Percentiles rank a stretch among this genome's conserved stretches.
Evolutionary conservation across 805 yeast genomes (phyloP).

Genomic region (Peterozyma toletana): DNA sequence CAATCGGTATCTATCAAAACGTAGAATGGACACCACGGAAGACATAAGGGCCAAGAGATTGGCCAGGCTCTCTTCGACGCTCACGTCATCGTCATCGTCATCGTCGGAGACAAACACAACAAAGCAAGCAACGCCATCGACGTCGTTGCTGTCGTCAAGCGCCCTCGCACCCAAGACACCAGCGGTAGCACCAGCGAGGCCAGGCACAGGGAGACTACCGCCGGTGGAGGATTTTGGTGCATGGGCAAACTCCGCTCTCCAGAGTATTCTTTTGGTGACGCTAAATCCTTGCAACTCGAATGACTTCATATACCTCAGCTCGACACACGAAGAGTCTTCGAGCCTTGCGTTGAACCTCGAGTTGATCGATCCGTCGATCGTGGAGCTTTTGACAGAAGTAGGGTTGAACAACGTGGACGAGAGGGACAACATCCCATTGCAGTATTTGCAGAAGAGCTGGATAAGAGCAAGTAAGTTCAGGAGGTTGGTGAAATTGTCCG

Average conservation of each 20-base stretch:
- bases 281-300: slow-evolving; percentile 13
- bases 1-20: neutral
- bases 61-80: slow-evolving; percentile 31
- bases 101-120: slow-evolving; percentile 5
- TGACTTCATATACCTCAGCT: slow-evolving; percentile 14
- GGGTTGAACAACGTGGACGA: slow-evolving; percentile 29
- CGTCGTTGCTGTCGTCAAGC: slow-evolving; percentile 1
- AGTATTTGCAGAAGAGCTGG: slow-evolving; percentile 42
- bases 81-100: slow-evolving; percentile 5
- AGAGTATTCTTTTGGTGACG: slow-evolving; percentile 28
- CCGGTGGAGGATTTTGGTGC: slow-evolving; percentile 18
- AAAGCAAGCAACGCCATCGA: slow-evolving; percentile 1
- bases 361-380: slow-evolving; percentile 41
- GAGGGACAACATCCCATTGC: slow-evolving; percentile 26
- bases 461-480: slow-evolving; percentile 29
- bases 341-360: slow-evolving; percentile 19
- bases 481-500: slow-evolving; percentile 34
- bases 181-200: slow-evolving; percentile 1
- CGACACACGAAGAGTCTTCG: slow-evolving; percentile 16
- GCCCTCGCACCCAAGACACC: neutral
- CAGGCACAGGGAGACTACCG: neutral
- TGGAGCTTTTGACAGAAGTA: slow-evolving; percentile 48
- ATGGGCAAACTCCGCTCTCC: slow-evolving; percentile 36
- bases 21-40: slow-evolving; percentile 3
- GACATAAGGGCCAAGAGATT: slow-evolving; percentile 36